These are phyloP conservation scores for Erysimum cheiri DNA, from an alignment of 441 rosid species.

Conservation along the genomic window DNA sequence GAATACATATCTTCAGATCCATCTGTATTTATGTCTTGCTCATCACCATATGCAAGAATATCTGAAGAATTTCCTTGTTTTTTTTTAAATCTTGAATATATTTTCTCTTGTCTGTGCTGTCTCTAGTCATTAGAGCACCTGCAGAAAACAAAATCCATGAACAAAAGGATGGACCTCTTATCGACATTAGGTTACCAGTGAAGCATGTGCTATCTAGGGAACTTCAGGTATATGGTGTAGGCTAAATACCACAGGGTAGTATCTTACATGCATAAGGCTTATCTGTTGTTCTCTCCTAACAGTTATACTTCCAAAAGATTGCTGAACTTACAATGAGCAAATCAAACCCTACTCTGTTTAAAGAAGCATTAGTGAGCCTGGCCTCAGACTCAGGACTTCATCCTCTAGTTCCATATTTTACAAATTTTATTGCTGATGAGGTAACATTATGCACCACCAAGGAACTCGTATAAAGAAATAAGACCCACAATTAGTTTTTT, in stretches of 20 bases:
- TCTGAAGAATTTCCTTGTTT: constrained; percentile 20
- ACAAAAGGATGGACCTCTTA: constrained; percentile 70
- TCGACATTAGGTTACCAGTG: constrained; percentile 85
- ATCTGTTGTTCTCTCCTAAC: constrained; percentile 46
- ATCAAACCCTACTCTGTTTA: constrained; percentile 74
- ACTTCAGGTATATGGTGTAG: constrained; percentile 71
- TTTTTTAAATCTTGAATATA: constrained; percentile 7
- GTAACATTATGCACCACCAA: constrained; percentile 50
- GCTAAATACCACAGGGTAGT: constrained; percentile 13
- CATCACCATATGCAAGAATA: constrained; percentile 11
- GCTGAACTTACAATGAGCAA: constrained; percentile 79
- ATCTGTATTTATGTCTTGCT: constrained; percentile 9
- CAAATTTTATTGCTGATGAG: constrained; percentile 90
- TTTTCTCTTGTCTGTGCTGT: constrained; percentile 31
- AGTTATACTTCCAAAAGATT: constrained; percentile 95
- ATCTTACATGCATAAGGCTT: constrained; percentile 25
- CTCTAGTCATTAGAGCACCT: constrained; percentile 73
- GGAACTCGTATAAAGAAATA: constrained; percentile 1
- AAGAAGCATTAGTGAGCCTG: constrained; percentile 88
- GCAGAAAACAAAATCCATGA: constrained; percentile 58
- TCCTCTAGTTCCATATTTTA: constrained; percentile 96
- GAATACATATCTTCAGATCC: constrained; percentile 8
- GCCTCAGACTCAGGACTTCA: constrained; percentile 95
- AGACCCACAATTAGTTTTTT: constrained; percentile 21
- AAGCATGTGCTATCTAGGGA: constrained; percentile 89